phyloP scores from a whole-genome alignment of 2,329 filamentous ascomycete species.

The Clarireedia monteithiana region DNA sequence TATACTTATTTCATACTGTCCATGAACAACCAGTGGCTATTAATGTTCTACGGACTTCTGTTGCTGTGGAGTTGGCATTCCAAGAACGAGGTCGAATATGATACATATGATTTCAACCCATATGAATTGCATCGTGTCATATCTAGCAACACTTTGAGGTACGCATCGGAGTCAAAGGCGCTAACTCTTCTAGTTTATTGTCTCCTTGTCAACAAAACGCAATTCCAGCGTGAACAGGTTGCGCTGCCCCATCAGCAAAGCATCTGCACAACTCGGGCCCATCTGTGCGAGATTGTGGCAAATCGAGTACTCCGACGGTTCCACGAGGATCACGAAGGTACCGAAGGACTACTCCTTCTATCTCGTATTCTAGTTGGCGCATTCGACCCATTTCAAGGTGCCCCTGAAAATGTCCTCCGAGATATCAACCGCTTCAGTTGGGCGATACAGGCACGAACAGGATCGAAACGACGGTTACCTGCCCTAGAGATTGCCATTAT shows the following conservation, averaged over 20 bases:
- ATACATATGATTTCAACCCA: not conserved
- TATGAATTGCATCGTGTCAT: not conserved
- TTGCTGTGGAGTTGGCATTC: not conserved
- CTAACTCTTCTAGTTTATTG: slow-evolving; percentile 56
- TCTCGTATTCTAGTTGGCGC: slow-evolving; percentile 75
- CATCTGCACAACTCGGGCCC: slow-evolving; percentile 69
- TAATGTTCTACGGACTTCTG: not conserved
- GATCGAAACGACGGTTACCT: slow-evolving; percentile 47
- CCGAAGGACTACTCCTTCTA: slow-evolving; percentile 62
- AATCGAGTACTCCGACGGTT: slow-evolving; percentile 70
- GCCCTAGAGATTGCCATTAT: slow-evolving; percentile 78
- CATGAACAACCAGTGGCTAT: not conserved
- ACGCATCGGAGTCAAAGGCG: not conserved
- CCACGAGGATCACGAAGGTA: slow-evolving; percentile 67
- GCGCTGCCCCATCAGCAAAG: slow-evolving; percentile 72
- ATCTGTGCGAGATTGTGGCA: slow-evolving; percentile 73
- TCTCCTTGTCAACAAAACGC: slow-evolving; percentile 70
- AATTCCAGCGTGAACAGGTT: slow-evolving; percentile 71
- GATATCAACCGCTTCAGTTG: slow-evolving; percentile 40
- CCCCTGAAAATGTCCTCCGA: slow-evolving; percentile 56
- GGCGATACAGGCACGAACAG: slow-evolving; percentile 35
- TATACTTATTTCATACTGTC: not conserved
- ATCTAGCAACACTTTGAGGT: not conserved
- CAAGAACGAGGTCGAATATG: not conserved
- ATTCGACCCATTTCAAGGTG: slow-evolving; percentile 81